These are phyloP conservation scores for Macadamia integrifolia DNA, from an alignment of 164 flowering plant genomes.

Conservation along the genomic window DNA sequence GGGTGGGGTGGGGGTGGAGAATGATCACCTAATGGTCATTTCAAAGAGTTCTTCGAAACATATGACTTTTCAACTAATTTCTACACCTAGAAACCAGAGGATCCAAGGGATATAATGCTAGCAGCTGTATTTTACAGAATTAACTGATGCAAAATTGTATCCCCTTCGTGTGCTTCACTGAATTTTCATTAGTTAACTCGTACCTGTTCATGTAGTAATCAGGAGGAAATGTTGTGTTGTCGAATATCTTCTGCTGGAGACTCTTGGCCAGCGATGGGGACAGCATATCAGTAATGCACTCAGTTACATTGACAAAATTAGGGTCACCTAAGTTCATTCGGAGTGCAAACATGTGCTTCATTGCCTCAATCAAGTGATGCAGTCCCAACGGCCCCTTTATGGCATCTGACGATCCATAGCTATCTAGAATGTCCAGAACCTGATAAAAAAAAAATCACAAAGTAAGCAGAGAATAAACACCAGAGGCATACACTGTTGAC, in stretches of 20 bases:
- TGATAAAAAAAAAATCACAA: slow-evolving; percentile 18
- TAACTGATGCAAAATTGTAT: too few species aligned
- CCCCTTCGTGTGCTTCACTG: too few species aligned
- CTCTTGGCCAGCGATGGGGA: slow-evolving; percentile 54
- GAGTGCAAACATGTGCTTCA: slow-evolving; percentile 82
- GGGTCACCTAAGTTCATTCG: slow-evolving; percentile 97
- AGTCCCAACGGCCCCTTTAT: slow-evolving; percentile 57
- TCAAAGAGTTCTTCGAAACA: too few species aligned
- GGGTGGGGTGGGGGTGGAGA: too few species aligned
- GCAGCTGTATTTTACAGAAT: too few species aligned
- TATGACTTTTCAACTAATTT: too few species aligned
- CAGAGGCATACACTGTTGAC: too few species aligned
- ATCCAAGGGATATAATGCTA: too few species aligned
- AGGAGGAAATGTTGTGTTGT: slow-evolving; percentile 84
- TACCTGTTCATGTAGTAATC: slow-evolving; percentile 69
- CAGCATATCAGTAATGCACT: slow-evolving; percentile 54
- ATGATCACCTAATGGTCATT: too few species aligned
- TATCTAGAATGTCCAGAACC: slow-evolving; percentile 70
- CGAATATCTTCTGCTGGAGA: slow-evolving; percentile 54
- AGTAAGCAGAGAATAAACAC: not conserved
- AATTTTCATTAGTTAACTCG: not conserved
- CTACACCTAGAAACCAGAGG: too few species aligned
- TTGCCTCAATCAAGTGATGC: slow-evolving; percentile 78
- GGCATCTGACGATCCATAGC: slow-evolving; percentile 53
- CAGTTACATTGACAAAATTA: slow-evolving; percentile 41